Evolutionary conservation across 1,284 basidiomycete genomes (phyloP), one percentile per base, ranked within the genome.

Genomic region (Takashimella koratensis): DNA sequence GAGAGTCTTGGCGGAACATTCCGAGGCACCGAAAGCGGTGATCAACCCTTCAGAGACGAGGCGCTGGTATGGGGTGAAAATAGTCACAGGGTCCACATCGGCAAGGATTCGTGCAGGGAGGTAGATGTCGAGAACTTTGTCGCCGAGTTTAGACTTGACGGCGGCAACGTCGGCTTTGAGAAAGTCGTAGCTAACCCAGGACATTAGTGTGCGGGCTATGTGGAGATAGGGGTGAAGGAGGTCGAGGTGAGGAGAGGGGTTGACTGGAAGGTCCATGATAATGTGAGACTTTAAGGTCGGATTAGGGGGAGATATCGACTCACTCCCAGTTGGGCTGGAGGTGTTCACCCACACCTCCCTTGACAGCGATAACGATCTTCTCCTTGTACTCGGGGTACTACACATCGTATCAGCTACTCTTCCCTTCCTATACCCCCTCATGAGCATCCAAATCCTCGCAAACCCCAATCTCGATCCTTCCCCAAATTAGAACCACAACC

Each of bases 331-430:
- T 52, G 2, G 59, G 58, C 12, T 30, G 45, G n/a, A 56, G 53
- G 3, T 56, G 50, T 2, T 56, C 22, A 4, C 63, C 52, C 1
- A 67, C 39, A 4, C 79, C 81, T 8, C 82, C 81, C 73, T 83
- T 77, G 54, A 78, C 66, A n/a, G 73, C 81, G 20, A 84, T 69
- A 55, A 81, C 77, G 12, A 80, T 75, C 65, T 77, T 80, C 27
- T 81, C 78, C 10, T 75, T 77, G 65, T 83, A 81, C 49, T 81
- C 78, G 0, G 83, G 83, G 64, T 84, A 79, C 59, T 36, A 16
- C 30, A 36, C 53, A 19, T 27, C 47, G 12, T 48, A 76, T n/a
- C n/a, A n/a, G n/a, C n/a, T n/a, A n/a, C n/a, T n/a, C n/a, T n/a
- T 77, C 20, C 76, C 75, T 59, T 78, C 81, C 64, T 80, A 81